Evolutionary conservation across 495 filamentous ascomycete genomes (phyloP).

Genomic region (Lichenothelia convexa): DNA sequence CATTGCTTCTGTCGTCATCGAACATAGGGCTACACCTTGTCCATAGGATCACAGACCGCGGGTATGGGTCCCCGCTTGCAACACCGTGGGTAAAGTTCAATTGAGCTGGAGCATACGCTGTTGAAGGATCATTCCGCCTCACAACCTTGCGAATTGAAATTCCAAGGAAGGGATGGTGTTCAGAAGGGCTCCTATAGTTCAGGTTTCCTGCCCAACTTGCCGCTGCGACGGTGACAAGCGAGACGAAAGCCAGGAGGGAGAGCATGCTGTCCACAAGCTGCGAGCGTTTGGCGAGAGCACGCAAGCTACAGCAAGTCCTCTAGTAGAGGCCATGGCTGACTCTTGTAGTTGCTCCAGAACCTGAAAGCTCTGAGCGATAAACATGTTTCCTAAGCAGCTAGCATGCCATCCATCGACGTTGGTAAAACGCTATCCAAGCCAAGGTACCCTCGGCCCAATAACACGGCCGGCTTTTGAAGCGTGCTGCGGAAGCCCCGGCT

Average conservation of each 20-base stretch:
- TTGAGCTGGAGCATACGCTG: slow-evolving; percentile 24
- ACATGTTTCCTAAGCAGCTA: too few relatives aligned
- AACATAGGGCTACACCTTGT: slow-evolving; percentile 39
- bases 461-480: too few relatives aligned
- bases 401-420: too few relatives aligned
- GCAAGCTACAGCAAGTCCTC: too few relatives aligned
- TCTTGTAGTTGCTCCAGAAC: too few relatives aligned
- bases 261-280: too few relatives aligned
- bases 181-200: slow-evolving; percentile 41
- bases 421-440: too few relatives aligned
- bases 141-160: slow-evolving; percentile 29
- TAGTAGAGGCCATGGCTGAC: too few relatives aligned
- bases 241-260: not conserved
- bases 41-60: slow-evolving; percentile 47
- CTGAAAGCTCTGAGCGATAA: too few relatives aligned
- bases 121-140: slow-evolving; percentile 23
- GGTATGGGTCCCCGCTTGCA: slow-evolving; percentile 51
- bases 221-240: not conserved
- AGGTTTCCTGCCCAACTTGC: slow-evolving; percentile 28
- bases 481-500: too few relatives aligned
- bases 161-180: slow-evolving; percentile 34
- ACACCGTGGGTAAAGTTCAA: slow-evolving; percentile 51
- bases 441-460: too few relatives aligned
- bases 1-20: slow-evolving; percentile 35
- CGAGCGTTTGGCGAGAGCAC: too few relatives aligned